These are phyloP conservation scores for Cutaneotrichosporon cavernicola DNA, from an alignment of 1,284 basidiomycete species.

Conservation along the genomic window DNA sequence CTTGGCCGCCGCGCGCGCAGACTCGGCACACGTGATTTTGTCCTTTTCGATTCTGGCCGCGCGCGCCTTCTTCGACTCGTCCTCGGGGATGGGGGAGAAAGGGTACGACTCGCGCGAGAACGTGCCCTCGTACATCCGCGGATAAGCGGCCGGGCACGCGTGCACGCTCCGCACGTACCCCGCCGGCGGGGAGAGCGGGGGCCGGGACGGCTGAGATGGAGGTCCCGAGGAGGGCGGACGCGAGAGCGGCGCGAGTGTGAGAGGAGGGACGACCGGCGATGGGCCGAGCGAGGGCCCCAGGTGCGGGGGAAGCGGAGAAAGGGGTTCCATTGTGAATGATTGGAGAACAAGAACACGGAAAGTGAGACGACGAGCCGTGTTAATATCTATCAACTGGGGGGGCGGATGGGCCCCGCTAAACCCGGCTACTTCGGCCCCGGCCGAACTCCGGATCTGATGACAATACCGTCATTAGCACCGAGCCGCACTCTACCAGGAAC, in stretches of 20 bases:
- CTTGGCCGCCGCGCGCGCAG: constrained; percentile 14
- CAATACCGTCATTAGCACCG: too few species aligned
- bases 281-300: not conserved
- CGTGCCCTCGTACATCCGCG: constrained; percentile 55
- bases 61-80: constrained; percentile 37
- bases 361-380: not conserved
- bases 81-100: constrained; percentile 17
- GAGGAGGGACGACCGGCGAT: not conserved
- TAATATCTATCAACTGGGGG: too few species aligned
- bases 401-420: too few species aligned
- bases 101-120: constrained; percentile 26
- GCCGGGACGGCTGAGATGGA: not conserved
- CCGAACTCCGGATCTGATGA: too few species aligned
- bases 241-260: not conserved
- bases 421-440: too few species aligned
- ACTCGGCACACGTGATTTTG: constrained; percentile 10
- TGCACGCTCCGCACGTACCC: constrained; percentile 62
- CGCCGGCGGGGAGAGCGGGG: constrained; percentile 34
- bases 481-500: too few species aligned
- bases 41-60: constrained; percentile 30
- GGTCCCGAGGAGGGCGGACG: not conserved
- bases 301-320: not conserved
- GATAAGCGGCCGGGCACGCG: constrained; percentile 66
- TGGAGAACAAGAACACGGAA: too few species aligned
- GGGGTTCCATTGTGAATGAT: not conserved